These are phyloP conservation scores for Caryopteris hybrid DNA, from an alignment of 305 asterid genomes.

Conservation along the genomic window DNA sequence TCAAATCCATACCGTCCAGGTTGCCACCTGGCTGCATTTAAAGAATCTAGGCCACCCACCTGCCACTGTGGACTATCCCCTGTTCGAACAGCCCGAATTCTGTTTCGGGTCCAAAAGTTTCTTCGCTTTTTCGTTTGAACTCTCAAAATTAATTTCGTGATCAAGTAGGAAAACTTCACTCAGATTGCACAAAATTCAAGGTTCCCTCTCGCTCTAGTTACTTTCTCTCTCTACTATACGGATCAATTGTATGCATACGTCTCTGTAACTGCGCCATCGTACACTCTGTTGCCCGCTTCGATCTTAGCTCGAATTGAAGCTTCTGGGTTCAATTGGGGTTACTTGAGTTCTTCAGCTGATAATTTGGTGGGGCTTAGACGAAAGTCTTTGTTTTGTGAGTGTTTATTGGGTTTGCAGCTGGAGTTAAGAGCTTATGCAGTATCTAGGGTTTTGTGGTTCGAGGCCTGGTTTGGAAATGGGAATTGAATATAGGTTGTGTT, in stretches of 20 bases:
- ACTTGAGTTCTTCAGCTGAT: slow-evolving; percentile 18
- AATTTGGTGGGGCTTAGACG: slow-evolving; percentile 8
- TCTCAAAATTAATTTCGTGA: slow-evolving; percentile 11
- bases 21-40: neutral
- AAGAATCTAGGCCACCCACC: slow-evolving; percentile 19
- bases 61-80: slow-evolving; percentile 13
- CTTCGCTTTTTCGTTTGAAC: slow-evolving; percentile 20
- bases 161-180: slow-evolving; percentile 7
- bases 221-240: slow-evolving; percentile 9
- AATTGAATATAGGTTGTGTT: slow-evolving; percentile 23
- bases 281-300: slow-evolving; percentile 15
- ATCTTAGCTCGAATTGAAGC: slow-evolving; percentile 29
- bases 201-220: slow-evolving; percentile 16
- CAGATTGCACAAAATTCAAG: slow-evolving; percentile 12
- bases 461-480: slow-evolving; percentile 17
- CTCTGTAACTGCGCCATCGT: slow-evolving; percentile 11
- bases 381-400: slow-evolving; percentile 11
- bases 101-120: slow-evolving; percentile 24
- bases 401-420: slow-evolving; percentile 7
- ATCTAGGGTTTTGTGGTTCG: slow-evolving; percentile 34
- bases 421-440: slow-evolving; percentile 18
- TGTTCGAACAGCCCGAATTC: slow-evolving; percentile 17
- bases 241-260: slow-evolving; percentile 21
- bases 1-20: slow-evolving; percentile 23
- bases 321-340: slow-evolving; percentile 15